Evolutionary conservation across 441 rosid species (phyloP).

Genomic region (Euphorbia schlechtendalii): DNA sequence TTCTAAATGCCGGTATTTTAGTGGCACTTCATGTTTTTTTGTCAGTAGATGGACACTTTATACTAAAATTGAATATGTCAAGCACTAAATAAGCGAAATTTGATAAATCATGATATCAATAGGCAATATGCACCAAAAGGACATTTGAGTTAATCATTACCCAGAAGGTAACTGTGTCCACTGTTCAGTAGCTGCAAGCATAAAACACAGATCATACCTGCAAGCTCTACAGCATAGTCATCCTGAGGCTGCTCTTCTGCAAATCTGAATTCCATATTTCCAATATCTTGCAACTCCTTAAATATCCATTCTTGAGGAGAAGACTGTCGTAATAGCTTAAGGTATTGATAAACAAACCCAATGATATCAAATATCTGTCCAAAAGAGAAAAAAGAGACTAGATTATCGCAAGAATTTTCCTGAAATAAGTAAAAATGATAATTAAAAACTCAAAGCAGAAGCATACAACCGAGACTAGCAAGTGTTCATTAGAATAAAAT

Average conservation of each 20-base stretch:
- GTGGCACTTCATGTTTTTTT: too few relatives aligned
- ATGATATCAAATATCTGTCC: conserved; percentile 73
- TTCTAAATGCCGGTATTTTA: too few relatives aligned
- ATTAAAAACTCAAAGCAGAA: not conserved
- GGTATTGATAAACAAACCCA: conserved; percentile 81
- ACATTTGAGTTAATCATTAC: too few relatives aligned
- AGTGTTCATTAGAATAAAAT: not conserved
- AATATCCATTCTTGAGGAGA: conserved; percentile 98
- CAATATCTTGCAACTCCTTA: conserved; percentile 94
- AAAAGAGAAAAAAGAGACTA: conserved; percentile 4
- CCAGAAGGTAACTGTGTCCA: too few relatives aligned
- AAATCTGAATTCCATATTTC: conserved; percentile 86
- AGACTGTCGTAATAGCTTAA: conserved; percentile 56
- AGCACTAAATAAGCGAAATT: too few relatives aligned
- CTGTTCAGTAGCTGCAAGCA: conserved; percentile 12
- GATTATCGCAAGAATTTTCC: conserved; percentile 7
- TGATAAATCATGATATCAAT: too few relatives aligned
- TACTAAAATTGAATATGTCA: too few relatives aligned
- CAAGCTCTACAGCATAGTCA: conserved; percentile 94
- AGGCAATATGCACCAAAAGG: too few relatives aligned
- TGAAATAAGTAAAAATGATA: conserved; percentile 18
- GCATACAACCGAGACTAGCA: not conserved
- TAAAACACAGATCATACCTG: conserved; percentile 46
- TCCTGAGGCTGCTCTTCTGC: conserved; percentile 97
- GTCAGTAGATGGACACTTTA: too few relatives aligned